phyloP scores from a whole-genome alignment of 176 grass and related monocot genomes.

The Aegilops umbellulata region DNA sequence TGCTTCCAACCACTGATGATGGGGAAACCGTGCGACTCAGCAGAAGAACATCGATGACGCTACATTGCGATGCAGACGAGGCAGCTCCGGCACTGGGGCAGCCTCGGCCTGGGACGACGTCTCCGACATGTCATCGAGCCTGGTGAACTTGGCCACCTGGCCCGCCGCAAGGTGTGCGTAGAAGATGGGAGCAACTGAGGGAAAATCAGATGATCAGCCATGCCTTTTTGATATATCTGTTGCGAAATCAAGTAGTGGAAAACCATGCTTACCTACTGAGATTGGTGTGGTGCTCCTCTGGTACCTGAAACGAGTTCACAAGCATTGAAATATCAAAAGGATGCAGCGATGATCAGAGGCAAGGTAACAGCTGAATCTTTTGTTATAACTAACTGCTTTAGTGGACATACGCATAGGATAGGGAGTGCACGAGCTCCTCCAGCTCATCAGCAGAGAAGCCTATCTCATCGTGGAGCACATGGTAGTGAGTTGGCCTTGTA shows the following conservation, averaged over 20 bases:
- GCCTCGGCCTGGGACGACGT: constrained; percentile 3
- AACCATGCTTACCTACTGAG: constrained; percentile 41
- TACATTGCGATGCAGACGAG: constrained; percentile 32
- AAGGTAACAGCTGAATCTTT: neutral
- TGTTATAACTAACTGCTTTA: neutral
- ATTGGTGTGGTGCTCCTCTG: constrained; percentile 64
- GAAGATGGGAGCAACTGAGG: constrained; percentile 50
- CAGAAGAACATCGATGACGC: constrained; percentile 62
- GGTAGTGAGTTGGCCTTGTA: constrained; percentile 59
- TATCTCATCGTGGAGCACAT: constrained; percentile 66
- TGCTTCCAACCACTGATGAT: neutral
- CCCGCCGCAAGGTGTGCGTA: constrained; percentile 54
- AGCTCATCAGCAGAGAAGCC: constrained; percentile 48
- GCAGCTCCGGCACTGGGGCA: constrained; percentile 22
- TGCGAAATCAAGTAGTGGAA: neutral
- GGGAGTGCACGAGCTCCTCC: constrained; percentile 56
- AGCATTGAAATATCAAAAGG: neutral
- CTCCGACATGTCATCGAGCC: constrained; percentile 37
- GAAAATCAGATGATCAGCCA: neutral
- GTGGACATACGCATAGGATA: constrained; percentile 56
- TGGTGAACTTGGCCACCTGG: constrained; percentile 53
- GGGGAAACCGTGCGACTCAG: neutral
- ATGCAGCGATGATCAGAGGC: neutral
- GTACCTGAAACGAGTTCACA: constrained; percentile 24
- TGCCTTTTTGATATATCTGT: neutral